Conservation (phyloP, 805 yeast species). For the Myxozyma melibiosi region DNA sequence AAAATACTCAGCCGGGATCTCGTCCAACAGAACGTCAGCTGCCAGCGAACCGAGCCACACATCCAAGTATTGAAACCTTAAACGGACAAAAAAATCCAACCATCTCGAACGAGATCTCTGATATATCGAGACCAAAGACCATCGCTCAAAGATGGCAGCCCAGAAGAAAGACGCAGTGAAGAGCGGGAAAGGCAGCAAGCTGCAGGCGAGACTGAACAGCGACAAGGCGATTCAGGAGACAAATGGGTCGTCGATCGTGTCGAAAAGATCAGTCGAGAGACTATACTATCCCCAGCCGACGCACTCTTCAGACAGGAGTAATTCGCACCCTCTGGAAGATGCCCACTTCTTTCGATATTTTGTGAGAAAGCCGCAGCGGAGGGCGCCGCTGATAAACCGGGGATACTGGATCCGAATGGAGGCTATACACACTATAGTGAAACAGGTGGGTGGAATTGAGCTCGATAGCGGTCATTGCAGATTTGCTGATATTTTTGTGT, state of each 20-base stretch:
- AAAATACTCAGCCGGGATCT: neutral
- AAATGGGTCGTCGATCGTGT: conserved; percentile 78
- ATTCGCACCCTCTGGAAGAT: conserved; percentile 10
- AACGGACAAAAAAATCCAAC: neutral
- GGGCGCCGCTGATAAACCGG: conserved; percentile 79
- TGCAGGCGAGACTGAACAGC: conserved; percentile 16
- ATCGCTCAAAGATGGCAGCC: neutral
- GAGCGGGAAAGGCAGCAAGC: conserved; percentile 8
- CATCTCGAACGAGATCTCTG: neutral
- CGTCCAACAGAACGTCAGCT: neutral
- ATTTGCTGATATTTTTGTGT: neutral
- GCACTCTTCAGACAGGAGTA: conserved; percentile 18
- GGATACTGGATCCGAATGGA: conserved; percentile 84
- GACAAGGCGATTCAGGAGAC: conserved; percentile 74
- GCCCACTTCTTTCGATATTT: conserved; percentile 62
- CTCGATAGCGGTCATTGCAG: neutral
- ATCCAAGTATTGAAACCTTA: conserved; percentile 5
- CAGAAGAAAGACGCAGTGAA: neutral
- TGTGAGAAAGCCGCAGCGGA: conserved; percentile 63
- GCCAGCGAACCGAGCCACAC: neutral
- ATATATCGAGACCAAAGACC: neutral
- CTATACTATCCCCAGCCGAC: conserved; percentile 44
- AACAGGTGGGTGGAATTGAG: conserved; percentile 44
- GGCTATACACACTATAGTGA: conserved; percentile 58
- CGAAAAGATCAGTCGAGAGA: conserved; percentile 76